Evolutionary conservation across 306 rosid species (phyloP).

Genomic region (Pachyrhizus erosus): DNA sequence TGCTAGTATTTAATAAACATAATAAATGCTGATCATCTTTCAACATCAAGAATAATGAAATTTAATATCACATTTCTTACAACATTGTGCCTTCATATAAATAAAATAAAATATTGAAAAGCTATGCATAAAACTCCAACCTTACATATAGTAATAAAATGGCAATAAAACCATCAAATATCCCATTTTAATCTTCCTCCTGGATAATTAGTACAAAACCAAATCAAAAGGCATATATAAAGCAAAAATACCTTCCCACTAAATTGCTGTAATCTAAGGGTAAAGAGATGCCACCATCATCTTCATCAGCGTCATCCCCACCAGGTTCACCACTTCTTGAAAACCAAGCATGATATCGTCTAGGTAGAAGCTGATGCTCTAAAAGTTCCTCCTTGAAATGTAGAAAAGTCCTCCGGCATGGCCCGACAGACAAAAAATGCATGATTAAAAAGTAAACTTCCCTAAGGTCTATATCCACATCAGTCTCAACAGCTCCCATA

Average conservation of each 20-base stretch:
- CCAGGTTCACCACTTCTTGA: conserved; percentile 61
- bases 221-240: not conserved
- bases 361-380: conserved; percentile 83
- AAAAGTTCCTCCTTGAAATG: conserved; percentile 75
- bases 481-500: conserved; percentile 49
- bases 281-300: conserved; percentile 68
- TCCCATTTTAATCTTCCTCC: not conserved
- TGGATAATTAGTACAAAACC: not conserved
- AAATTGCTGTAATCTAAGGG: conserved; percentile 70
- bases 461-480: conserved; percentile 68
- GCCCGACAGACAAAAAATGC: conserved; percentile 85
- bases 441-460: conserved; percentile 82
- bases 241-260: conserved; percentile 66
- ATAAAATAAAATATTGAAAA: not conserved
- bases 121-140: not conserved
- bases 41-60: not conserved
- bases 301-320: conserved; percentile 51
- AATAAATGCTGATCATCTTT: not conserved
- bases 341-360: conserved; percentile 95
- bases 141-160: conserved; percentile 22
- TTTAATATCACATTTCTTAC: conserved; percentile 7
- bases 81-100: conserved; percentile 23
- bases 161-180: conserved; percentile 6
- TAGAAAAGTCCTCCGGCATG: conserved; percentile 70
- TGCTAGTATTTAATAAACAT: not conserved